These are phyloP conservation scores for Plantago elongata DNA, from an alignment of 257 asterid species.

Conservation along the genomic window DNA sequence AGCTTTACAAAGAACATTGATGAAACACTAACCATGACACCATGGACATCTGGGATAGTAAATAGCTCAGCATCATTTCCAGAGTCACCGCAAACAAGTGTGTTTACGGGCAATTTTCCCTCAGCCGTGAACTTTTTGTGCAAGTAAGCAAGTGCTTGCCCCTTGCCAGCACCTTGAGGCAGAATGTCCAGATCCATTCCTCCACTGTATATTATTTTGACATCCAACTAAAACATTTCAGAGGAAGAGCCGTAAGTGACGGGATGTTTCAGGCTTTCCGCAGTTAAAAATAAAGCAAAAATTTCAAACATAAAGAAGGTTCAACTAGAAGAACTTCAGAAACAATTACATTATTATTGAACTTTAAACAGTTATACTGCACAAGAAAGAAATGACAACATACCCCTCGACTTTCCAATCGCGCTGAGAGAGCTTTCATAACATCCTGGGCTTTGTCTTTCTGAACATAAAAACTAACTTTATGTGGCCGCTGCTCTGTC, in stretches of 20 bases:
- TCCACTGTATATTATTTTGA: slow-evolving; percentile 93
- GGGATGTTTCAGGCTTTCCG: slow-evolving; percentile 11
- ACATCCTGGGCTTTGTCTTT: slow-evolving; percentile 73
- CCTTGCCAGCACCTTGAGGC: slow-evolving; percentile 99
- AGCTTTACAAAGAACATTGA: slow-evolving; percentile 16
- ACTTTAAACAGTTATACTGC: not conserved
- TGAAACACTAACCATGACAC: slow-evolving; percentile 79
- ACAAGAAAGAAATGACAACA: slow-evolving; percentile 22
- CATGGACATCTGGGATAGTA: slow-evolving; percentile 82
- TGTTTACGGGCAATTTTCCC: slow-evolving; percentile 67
- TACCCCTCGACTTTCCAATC: slow-evolving; percentile 79
- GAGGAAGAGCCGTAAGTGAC: slow-evolving; percentile 15
- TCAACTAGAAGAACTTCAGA: slow-evolving; percentile 12
- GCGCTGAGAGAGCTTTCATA: slow-evolving; percentile 47
- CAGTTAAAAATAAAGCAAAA: not conserved
- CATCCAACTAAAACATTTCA: slow-evolving; percentile 69
- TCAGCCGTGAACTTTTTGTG: slow-evolving; percentile 60
- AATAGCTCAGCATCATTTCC: slow-evolving; percentile 96
- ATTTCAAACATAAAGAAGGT: not conserved
- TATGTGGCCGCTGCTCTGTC: slow-evolving; percentile 98
- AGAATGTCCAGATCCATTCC: slow-evolving; percentile 93
- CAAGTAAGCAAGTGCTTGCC: slow-evolving; percentile 97
- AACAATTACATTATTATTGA: slow-evolving; percentile 12
- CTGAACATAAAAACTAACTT: slow-evolving; percentile 76
- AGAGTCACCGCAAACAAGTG: slow-evolving; percentile 97